Evolutionary conservation across 192 early-diverging fungal species (phyloP).

Genomic region (Coemansia sp.): DNA sequence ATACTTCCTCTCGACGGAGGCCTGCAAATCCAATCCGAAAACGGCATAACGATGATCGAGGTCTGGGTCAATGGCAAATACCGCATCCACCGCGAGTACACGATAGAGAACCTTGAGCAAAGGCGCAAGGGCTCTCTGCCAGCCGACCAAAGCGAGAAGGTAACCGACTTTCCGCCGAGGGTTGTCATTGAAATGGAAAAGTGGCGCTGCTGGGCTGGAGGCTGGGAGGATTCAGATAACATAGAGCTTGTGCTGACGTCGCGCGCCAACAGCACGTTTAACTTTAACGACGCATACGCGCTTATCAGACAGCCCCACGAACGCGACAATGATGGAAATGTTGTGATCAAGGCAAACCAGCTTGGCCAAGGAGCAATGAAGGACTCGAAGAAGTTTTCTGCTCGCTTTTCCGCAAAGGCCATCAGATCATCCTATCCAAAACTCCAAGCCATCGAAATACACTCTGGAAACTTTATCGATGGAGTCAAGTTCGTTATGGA

Average conservation of each 20-base stretch:
- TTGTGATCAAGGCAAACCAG: conserved; percentile 24
- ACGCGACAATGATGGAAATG: conserved; percentile 24
- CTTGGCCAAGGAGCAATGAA: conserved; percentile 51
- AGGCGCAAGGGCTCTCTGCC: conserved; percentile 25
- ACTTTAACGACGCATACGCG: conserved; percentile 17
- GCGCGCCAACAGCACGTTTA: conserved; percentile 26
- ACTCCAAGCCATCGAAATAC: conserved; percentile 42
- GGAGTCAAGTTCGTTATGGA: conserved; percentile 53
- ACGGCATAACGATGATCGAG: conserved; percentile 63
- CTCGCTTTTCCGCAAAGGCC: conserved; percentile 30
- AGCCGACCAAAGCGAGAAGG: conserved; percentile 27
- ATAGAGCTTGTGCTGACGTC: conserved; percentile 42
- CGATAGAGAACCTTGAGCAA: conserved; percentile 38
- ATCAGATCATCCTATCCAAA: conserved; percentile 16
- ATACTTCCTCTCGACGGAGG: conserved; percentile 38
- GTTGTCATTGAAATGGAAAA: conserved; percentile 16
- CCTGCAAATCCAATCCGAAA: conserved; percentile 34
- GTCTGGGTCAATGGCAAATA: conserved; percentile 55
- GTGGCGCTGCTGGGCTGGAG: conserved; percentile 30
- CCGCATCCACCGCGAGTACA: conserved; percentile 58
- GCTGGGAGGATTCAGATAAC: conserved; percentile 29
- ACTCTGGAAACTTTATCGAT: conserved; percentile 56
- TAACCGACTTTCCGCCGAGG: conserved; percentile 23
- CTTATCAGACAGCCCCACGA: conserved; percentile 4
- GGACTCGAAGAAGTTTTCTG: conserved; percentile 27